phyloP scores from a whole-genome alignment of 1,139 yeast genomes.

The Pichia sp. region DNA sequence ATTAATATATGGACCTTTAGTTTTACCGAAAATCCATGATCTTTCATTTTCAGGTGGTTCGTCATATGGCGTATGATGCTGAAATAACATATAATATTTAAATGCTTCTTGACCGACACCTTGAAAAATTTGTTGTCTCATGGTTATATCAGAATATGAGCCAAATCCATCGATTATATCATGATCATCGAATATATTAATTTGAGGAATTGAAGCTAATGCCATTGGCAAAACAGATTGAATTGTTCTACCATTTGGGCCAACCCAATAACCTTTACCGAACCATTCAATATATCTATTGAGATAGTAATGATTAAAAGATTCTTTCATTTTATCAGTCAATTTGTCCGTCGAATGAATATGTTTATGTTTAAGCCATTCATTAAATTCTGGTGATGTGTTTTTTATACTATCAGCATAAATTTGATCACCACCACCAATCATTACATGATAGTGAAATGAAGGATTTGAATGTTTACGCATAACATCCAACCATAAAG shows the following conservation, averaged over 20 bases:
- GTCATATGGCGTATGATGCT: slow-evolving; percentile 62
- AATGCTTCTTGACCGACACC: slow-evolving; percentile 74
- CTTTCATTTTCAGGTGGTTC: slow-evolving; percentile 41
- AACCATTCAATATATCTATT: slow-evolving; percentile 80
- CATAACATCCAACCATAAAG: slow-evolving; percentile 82
- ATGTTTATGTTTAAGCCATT: slow-evolving; percentile 58
- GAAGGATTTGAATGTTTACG: slow-evolving; percentile 45
- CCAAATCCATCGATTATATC: slow-evolving; percentile 96
- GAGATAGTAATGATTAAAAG: slow-evolving; percentile 62
- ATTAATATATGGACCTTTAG: slow-evolving; percentile 59
- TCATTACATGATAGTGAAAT: slow-evolving; percentile 81
- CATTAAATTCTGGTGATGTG: slow-evolving; percentile 45
- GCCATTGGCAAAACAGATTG: slow-evolving; percentile 70
- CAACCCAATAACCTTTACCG: slow-evolving; percentile 83
- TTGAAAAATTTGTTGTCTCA: slow-evolving; percentile 61
- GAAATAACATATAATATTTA: slow-evolving; percentile 84
- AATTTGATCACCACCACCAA: slow-evolving; percentile 96
- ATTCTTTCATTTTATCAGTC: slow-evolving; percentile 42
- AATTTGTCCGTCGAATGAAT: slow-evolving; percentile 35
- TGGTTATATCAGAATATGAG: slow-evolving; percentile 69
- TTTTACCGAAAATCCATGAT: slow-evolving; percentile 50
- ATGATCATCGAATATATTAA: slow-evolving; percentile 85
- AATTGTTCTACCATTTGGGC: slow-evolving; percentile 54
- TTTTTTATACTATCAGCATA: slow-evolving; percentile 78
- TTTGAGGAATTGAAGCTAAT: slow-evolving; percentile 72